These are phyloP conservation scores for Blastobotrys raffinosifermentans DNA, from an alignment of 1,139 yeast species.

Conservation along the genomic window DNA sequence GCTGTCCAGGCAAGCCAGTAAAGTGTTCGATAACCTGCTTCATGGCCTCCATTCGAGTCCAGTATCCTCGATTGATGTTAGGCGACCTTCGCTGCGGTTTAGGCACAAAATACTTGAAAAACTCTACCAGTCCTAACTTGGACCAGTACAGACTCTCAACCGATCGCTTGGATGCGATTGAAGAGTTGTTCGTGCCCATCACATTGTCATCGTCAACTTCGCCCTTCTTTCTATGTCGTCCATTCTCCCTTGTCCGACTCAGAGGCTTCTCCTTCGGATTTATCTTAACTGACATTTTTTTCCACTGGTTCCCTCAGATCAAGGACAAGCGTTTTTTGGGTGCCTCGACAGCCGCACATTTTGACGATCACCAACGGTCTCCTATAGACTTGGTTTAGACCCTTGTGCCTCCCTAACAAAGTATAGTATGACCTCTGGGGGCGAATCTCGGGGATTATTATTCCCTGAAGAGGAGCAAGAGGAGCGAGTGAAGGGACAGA, in stretches of 20 bases:
- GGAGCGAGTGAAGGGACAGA: too few species aligned
- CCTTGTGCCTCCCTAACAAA: too few species aligned
- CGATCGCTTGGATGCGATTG: slow-evolving; percentile 76
- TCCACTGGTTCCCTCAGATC: too few species aligned
- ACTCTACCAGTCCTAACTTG: slow-evolving; percentile 37
- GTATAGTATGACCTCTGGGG: too few species aligned
- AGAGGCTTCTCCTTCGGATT: slow-evolving; percentile 8
- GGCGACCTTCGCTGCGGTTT: slow-evolving; percentile 70
- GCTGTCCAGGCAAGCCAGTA: slow-evolving; percentile 22
- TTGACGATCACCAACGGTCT: too few species aligned
- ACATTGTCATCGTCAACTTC: slow-evolving; percentile 42
- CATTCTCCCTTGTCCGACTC: neutral
- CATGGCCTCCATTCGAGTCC: slow-evolving; percentile 74
- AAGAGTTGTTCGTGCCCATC: slow-evolving; percentile 79
- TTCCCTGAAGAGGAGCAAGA: too few species aligned
- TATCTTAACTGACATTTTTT: too few species aligned
- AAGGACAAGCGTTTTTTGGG: too few species aligned
- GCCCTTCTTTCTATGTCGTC: slow-evolving; percentile 14
- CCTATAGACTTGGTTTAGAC: too few species aligned
- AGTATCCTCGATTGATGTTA: slow-evolving; percentile 75
- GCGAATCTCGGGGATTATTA: too few species aligned
- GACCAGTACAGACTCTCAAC: slow-evolving; percentile 60
- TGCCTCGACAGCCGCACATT: slow-evolving; percentile 5
- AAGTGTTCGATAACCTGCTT: slow-evolving; percentile 47
- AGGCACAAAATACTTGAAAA: slow-evolving; percentile 63